Base-by-base conservation (phyloP, 2,329 filamentous ascomycete species). In the Botryosphaeria agaves region DNA sequence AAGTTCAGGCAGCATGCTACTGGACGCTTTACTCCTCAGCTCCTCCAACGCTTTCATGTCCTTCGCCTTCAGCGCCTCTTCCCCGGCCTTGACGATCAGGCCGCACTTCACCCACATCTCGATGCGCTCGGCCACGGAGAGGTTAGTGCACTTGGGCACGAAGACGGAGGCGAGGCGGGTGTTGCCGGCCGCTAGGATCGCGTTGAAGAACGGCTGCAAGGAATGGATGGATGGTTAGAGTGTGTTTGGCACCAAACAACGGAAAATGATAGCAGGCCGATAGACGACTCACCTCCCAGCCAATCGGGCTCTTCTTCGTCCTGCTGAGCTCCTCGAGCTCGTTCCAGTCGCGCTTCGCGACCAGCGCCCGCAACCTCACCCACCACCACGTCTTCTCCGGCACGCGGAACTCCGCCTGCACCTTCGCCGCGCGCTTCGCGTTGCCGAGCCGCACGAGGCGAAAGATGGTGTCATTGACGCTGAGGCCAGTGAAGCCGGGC, bases 81-180 rank as follows among this genome's bases (percentile, higher is more conserved):
- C 85, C 3, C 79, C 89, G 2, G 89, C 89, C 56, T 82, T 84
- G 17, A 78, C 69, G 26, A 83, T 63, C 73, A 93, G 71, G 12
- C 87, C 87, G 52, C 89, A 95, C 57, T 93, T 93, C 44, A 92
- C 75, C 68, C 85, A 98, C 87, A 98, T 94, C 41, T 77, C 70
- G 32, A 93, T 76, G 3, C 76, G 63, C 43, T 84, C 78, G 3
- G 70, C 66, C 1, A 69, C 61, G 26, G 74, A 66, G 28, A 91
- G 51, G 32, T 64, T 63, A 11, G 75, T 76, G 58, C 85, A 94
- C 54, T 95, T 95, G 3, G 82, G 74, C 30, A 95, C 73, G 53
- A 94, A 95, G 4, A 72, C 52, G 1, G 77, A 70, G 1, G 89
- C 89, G 11, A 93, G 64, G 36, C 85, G 78, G 4, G 82, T 77